phyloP scores from a whole-genome alignment of 805 yeast genomes.

The Schizosaccharomyces cryophilus region DNA sequence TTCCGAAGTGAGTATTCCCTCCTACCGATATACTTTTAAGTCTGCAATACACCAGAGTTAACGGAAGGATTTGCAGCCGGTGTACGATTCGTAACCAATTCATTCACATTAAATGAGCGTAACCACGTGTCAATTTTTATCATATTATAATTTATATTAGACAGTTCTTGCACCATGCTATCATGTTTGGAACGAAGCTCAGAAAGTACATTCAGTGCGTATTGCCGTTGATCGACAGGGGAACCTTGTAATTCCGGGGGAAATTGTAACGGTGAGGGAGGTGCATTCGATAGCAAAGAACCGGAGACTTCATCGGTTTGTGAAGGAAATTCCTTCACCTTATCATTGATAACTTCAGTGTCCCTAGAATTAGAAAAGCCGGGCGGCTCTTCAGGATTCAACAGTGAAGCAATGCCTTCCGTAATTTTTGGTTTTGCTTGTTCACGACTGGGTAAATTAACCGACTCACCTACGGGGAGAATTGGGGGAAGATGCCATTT shows the following conservation, averaged over 20 bases:
- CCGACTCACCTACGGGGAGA: not conserved
- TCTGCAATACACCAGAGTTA: no score
- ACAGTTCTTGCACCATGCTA: not conserved
- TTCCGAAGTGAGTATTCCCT: no score
- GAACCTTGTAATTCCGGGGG: not conserved
- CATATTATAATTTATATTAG: not conserved
- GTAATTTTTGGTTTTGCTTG: not conserved
- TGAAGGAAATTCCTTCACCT: not conserved
- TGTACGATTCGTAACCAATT: no score
- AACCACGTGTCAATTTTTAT: not conserved
- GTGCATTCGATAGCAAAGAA: not conserved
- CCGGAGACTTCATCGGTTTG: not conserved
- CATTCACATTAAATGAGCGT: not conserved
- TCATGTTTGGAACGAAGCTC: not conserved
- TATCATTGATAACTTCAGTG: not conserved
- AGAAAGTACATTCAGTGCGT: not conserved
- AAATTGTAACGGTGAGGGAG: not conserved
- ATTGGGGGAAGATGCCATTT: not conserved
- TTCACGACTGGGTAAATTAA: not conserved
- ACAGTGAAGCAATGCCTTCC: not conserved
- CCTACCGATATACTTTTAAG: no score
- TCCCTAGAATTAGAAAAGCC: not conserved
- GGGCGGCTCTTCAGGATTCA: not conserved
- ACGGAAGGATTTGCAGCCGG: no score
- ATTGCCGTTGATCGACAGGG: not conserved